Evolutionary conservation across 495 filamentous ascomycete species (phyloP).

Genomic region (Trichoderma asperelloides): DNA sequence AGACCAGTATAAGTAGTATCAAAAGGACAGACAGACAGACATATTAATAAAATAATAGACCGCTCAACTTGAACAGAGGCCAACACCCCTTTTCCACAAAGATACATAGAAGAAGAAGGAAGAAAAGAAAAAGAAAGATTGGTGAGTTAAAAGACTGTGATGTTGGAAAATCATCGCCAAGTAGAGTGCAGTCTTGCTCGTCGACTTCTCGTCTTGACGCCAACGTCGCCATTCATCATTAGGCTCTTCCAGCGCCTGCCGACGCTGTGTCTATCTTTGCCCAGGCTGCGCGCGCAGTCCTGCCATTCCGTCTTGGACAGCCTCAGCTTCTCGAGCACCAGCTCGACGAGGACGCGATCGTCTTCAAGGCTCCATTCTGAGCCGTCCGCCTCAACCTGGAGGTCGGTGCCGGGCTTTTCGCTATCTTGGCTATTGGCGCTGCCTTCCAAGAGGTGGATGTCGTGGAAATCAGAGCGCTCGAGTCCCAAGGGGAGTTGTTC

Average conservation of each 20-base stretch:
- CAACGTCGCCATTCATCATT: slow-evolving; percentile 53
- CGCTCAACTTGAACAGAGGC: background rate
- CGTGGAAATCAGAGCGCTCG: slow-evolving; percentile 55
- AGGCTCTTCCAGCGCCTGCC: slow-evolving; percentile 61
- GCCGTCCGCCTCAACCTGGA: slow-evolving; percentile 36
- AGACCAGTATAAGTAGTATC: background rate
- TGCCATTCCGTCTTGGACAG: slow-evolving; percentile 69
- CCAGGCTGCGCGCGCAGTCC: slow-evolving; percentile 62
- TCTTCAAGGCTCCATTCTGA: slow-evolving; percentile 56
- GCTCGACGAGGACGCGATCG: slow-evolving; percentile 60
- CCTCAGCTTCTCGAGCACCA: slow-evolving; percentile 67
- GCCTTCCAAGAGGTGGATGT: slow-evolving; percentile 34
- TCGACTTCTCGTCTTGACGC: slow-evolving; percentile 40
- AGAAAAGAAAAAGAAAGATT: background rate
- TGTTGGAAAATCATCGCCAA: slow-evolving; percentile 33
- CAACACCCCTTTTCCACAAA: background rate
- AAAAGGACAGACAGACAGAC: background rate
- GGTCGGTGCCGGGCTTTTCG: slow-evolving; percentile 27
- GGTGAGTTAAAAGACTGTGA: background rate
- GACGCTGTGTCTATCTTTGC: slow-evolving; percentile 57
- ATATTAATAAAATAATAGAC: background rate
- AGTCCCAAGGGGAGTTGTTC: slow-evolving; percentile 61
- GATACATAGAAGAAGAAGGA: background rate
- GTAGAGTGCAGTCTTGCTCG: slow-evolving; percentile 41
- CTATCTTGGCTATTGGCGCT: slow-evolving; percentile 20